phyloP scores from a whole-genome alignment of 2,329 filamentous ascomycete genomes.

The Xylariaceae sp. region DNA sequence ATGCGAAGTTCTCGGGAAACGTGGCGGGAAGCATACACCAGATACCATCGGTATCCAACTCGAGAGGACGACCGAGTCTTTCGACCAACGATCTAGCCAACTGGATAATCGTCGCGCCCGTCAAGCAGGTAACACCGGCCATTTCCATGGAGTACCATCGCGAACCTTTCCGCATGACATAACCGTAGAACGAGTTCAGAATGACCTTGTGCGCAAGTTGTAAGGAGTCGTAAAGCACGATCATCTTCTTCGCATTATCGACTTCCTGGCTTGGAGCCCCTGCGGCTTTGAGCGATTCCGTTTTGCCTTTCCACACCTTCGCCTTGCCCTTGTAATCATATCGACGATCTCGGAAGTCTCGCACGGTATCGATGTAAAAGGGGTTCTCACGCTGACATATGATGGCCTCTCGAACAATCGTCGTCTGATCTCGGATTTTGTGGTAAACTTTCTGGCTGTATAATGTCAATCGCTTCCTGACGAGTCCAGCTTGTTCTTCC shows the following conservation, averaged over 20 bases:
- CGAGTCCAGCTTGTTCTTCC: slow-evolving; percentile 75
- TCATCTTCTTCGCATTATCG: slow-evolving; percentile 98
- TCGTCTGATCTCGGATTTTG: slow-evolving; percentile 94
- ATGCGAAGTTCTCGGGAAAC: slow-evolving; percentile 93
- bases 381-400: slow-evolving; percentile 98
- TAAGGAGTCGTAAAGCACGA: slow-evolving; percentile 88
- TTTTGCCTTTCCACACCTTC: slow-evolving; percentile 98
- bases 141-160: slow-evolving; percentile 99
- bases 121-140: slow-evolving; percentile 96
- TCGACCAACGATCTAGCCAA: slow-evolving; percentile 92
- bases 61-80: slow-evolving; percentile 82
- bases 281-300: slow-evolving; percentile 74
- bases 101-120: slow-evolving; percentile 93
- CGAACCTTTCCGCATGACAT: slow-evolving; percentile 98
- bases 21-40: slow-evolving; percentile 98
- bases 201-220: slow-evolving; percentile 99
- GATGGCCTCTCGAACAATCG: slow-evolving; percentile 89
- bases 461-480: slow-evolving; percentile 82
- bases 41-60: slow-evolving; percentile 97
- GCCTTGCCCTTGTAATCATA: slow-evolving; percentile 99
- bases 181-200: slow-evolving; percentile 97
- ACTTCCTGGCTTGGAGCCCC: slow-evolving; percentile 72
- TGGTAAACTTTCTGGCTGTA: slow-evolving; percentile 99
- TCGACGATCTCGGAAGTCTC: slow-evolving; percentile 90
- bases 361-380: slow-evolving; percentile 95